Conservation (phyloP, 805 yeast species). For the Myxozyma geophila region DNA sequence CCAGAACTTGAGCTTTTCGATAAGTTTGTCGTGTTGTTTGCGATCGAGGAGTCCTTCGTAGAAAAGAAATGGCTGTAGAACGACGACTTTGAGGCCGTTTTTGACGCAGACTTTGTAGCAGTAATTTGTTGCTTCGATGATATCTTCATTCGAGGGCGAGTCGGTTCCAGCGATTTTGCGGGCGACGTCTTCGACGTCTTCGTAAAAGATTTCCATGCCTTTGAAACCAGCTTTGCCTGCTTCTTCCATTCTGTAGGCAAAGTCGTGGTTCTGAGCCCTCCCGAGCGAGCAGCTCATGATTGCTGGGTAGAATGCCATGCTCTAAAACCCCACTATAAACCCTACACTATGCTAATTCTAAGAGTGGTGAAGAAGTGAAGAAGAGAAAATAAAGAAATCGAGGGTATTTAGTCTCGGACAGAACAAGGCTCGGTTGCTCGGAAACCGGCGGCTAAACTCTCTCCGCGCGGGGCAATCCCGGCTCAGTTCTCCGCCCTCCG, state of each 20-base stretch:
- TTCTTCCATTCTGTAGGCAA: constrained; percentile 10
- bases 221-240: constrained; percentile 15
- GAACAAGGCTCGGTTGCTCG: no score
- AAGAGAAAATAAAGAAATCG: no score
- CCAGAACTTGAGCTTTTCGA: constrained; percentile 26
- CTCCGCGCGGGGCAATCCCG: no score
- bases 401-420: background rate
- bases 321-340: no score
- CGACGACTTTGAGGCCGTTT: background rate
- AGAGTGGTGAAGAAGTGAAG: background rate
- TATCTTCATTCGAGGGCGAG: background rate
- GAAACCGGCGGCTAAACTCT: no score
- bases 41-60: constrained; percentile 22
- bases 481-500: no score
- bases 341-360: background rate
- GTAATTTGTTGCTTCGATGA: background rate
- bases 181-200: constrained; percentile 15
- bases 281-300: constrained; percentile 11
- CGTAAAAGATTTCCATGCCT: constrained; percentile 21
- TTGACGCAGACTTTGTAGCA: constrained; percentile 13
- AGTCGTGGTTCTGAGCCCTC: constrained; percentile 17
- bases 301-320: background rate
- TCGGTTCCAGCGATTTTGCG: background rate
- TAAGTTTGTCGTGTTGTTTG: constrained; percentile 1
- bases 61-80: constrained; percentile 19